phyloP scores from a whole-genome alignment of 148 eudicot species.

The Rhododendron griersonianum region DNA sequence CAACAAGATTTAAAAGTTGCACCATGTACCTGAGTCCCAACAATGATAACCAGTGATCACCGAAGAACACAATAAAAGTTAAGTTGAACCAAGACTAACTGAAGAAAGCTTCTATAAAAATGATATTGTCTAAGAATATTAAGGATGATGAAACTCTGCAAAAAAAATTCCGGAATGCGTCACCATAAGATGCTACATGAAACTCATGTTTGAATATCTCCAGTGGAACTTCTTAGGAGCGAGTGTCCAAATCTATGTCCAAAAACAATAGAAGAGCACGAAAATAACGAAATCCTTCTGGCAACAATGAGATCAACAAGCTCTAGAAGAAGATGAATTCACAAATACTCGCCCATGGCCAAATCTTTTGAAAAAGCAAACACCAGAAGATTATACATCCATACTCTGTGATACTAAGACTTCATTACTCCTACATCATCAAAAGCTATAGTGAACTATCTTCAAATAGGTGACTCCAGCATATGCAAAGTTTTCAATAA shows the following conservation, averaged over 20 bases:
- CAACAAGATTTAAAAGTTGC: conserved; percentile 82
- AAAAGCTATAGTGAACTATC: background rate
- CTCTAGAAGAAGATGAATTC: background rate
- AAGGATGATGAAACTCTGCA: background rate
- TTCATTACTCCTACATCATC: background rate
- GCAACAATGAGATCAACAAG: background rate
- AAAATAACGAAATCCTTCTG: background rate
- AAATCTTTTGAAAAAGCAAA: conserved; percentile 1
- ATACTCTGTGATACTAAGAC: background rate
- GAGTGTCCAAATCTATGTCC: background rate
- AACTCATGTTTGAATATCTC: background rate
- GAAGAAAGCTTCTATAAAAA: background rate
- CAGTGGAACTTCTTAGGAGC: background rate
- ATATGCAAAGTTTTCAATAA: background rate
- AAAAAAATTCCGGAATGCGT: background rate
- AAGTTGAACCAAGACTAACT: background rate
- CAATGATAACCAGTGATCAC: conserved; percentile 6
- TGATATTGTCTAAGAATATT: background rate
- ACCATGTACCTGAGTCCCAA: conserved; percentile 83
- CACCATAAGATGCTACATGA: background rate
- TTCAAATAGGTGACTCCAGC: background rate
- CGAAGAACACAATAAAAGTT: background rate
- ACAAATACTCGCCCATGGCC: background rate
- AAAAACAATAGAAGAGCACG: background rate
- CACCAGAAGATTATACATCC: background rate